Percentiles rank a stretch among this genome's conserved stretches.
Conservation (phyloP, 768 basidiomycete species). For the Termitomyces sp. region DNA sequence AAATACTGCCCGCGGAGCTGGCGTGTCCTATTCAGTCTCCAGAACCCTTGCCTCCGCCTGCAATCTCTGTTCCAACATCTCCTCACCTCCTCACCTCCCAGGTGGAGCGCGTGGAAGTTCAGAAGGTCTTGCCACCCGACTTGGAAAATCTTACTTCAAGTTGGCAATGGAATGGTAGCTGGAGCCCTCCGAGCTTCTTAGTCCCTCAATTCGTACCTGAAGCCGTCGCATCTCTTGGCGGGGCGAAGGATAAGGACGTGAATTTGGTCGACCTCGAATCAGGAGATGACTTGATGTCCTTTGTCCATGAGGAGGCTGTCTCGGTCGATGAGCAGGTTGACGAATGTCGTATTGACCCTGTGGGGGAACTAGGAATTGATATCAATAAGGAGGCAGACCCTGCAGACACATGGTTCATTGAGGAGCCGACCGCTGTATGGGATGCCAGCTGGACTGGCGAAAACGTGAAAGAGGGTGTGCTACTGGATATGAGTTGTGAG, state of each 20-base stretch:
- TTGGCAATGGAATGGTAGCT: constrained; percentile 11
- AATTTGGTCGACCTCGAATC: not conserved
- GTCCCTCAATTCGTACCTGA: not conserved
- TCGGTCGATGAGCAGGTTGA: not conserved
- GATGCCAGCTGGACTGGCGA: constrained; percentile 7
- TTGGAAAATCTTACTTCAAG: not conserved
- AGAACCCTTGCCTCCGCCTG: not conserved
- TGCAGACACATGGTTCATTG: constrained; percentile 15
- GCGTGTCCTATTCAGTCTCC: not conserved
- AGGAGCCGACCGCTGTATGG: constrained; percentile 14
- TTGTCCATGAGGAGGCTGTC: not conserved
- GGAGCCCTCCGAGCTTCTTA: constrained; percentile 3
- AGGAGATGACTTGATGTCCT: not conserved
- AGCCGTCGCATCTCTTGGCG: not conserved
- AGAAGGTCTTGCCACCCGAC: not conserved
- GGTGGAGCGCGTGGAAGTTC: not conserved
- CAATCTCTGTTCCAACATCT: not conserved
- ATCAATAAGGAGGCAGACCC: constrained; percentile 6
- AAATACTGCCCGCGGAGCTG: not conserved
- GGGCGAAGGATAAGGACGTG: not conserved
- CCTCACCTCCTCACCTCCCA: not conserved
- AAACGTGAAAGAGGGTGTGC: constrained; percentile 1
- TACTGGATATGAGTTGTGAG: not conserved
- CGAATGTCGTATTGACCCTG: not conserved
- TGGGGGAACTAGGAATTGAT: constrained; percentile 1